Conservation (phyloP, 225 moss, liverwort and hornwort species). For the Lunularia cruciata region DNA sequence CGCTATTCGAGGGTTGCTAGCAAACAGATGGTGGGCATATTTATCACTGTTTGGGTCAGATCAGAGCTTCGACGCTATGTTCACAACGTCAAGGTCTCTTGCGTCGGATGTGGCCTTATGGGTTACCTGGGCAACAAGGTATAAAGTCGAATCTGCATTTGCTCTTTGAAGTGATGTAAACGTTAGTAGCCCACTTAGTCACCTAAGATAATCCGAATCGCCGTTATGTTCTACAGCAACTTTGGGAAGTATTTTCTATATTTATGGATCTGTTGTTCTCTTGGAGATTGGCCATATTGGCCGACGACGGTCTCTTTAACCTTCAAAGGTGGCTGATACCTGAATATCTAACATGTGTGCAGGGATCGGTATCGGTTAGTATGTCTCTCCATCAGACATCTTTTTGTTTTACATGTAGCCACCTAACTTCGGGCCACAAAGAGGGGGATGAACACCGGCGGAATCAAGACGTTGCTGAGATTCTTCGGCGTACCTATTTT, state of each 20-base stretch:
- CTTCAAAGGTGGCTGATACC: background rate
- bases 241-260: background rate
- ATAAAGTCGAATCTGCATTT: background rate
- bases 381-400: constrained; percentile 92
- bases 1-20: constrained; percentile 78
- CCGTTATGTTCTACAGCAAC: background rate
- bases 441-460: constrained; percentile 83
- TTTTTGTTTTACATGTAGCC: constrained; percentile 83
- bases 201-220: no score
- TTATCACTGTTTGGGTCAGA: constrained; percentile 85
- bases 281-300: background rate
- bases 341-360: constrained; percentile 6
- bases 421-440: constrained; percentile 82
- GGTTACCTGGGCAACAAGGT: constrained; percentile 95
- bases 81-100: constrained; percentile 88
- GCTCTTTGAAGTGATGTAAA: background rate
- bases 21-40: constrained; percentile 97
- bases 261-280: background rate
- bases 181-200: background rate
- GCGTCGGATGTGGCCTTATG: constrained; percentile 88
- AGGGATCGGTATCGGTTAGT: constrained; percentile 94
- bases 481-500: constrained; percentile 79
- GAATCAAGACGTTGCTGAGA: constrained; percentile 83
- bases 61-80: constrained; percentile 71
- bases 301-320: constrained; percentile 1